Evolutionary conservation across 2,329 filamentous ascomycete species (phyloP).

Genomic region (Tolypocladium tundrense): DNA sequence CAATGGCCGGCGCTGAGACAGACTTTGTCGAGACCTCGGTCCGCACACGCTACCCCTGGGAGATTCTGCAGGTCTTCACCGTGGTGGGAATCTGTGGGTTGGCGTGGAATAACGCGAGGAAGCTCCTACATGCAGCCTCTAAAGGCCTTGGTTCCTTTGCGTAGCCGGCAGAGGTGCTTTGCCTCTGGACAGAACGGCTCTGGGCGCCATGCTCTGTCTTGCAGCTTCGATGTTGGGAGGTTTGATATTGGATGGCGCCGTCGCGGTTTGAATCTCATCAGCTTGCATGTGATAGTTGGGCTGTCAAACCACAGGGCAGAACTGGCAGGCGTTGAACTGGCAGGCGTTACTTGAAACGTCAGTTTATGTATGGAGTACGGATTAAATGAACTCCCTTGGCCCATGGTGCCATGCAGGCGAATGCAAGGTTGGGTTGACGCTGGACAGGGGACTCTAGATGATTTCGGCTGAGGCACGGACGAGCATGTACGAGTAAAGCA

Average conservation of each 20-base stretch:
- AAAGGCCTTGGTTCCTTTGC: constrained; percentile 10
- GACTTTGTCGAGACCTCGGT: constrained; percentile 49
- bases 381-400: neutral
- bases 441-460: neutral
- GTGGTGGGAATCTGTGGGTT: constrained; percentile 35
- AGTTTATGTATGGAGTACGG: neutral
- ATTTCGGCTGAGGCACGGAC: neutral
- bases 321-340: no score
- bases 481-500: neutral
- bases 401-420: neutral
- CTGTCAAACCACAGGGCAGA: neutral
- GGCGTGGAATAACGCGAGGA: constrained; percentile 27
- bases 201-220: neutral
- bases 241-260: neutral
- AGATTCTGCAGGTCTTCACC: constrained; percentile 44
- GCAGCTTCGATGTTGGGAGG: neutral
- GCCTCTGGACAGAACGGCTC: neutral
- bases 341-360: neutral
- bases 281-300: neutral
- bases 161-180: neutral
- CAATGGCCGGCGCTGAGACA: constrained; percentile 41
- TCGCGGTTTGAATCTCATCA: no score
- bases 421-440: neutral
- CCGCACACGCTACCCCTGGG: constrained; percentile 40
- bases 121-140: constrained; percentile 12